Base-by-base conservation (phyloP, 148 eudicot genomes). In the Silene conica region DNA sequence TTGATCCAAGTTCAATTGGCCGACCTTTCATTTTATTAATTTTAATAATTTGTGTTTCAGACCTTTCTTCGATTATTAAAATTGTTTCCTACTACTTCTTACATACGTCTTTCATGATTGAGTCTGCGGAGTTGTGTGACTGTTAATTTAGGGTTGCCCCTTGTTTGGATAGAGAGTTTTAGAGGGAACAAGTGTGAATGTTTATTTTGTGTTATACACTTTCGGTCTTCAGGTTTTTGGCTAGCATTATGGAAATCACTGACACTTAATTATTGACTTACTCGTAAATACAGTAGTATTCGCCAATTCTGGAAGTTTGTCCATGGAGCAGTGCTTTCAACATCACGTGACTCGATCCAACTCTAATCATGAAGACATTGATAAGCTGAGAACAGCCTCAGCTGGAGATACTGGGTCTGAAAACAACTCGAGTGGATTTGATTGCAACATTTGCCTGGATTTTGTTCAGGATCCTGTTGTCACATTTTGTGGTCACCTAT, bases 401-500 rank as follows among this genome's bases (percentile, higher is more conserved):
- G 34, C 34, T 31, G 75, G 67, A 38, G 52, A 79, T 5, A 69
- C 84, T 23, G 81, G 67, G 43, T 16, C 74, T 4, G 90, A 83
- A 26, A 70, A 77, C 13, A 82, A 72, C 68, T 78, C 86, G 0
- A 78, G 76, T 61, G 91, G 89, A 18, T 93, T 93, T 22, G 97
- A 93, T 54, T 93, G 98, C 84, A 93, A 91, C 70, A 93, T 93
- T 0, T 93, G 98, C 80, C 78, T 89, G 69, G 97, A 93, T 70
- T 72, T 72, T 3, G 95, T 91, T 61, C 89, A 85, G 34, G 92
- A 93, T 18, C 98, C 98, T 0, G 95, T 93, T 14, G 88, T 93
- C 46, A 93, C 97, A 48, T 74, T 93, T 3, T 91, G 98, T 38
- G 98, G 98, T 25, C 98, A 93, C 75, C 95, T 93, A 76, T 93